Evolutionary conservation across 148 eudicot genomes (phyloP).

Genomic region (Rhododendron simsii): DNA sequence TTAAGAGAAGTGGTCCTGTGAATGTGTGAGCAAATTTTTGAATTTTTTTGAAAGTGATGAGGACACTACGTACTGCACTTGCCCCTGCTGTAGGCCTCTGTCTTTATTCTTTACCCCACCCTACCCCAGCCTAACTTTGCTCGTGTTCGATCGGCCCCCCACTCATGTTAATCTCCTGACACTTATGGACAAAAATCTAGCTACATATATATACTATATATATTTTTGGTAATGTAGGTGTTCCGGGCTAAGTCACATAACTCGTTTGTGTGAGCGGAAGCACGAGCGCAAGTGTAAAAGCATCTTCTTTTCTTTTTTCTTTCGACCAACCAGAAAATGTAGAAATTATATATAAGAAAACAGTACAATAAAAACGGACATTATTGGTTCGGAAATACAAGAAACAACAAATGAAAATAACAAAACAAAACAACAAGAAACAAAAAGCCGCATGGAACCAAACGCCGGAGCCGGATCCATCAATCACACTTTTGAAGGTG

Average conservation of each 20-base stretch:
- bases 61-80: not conserved
- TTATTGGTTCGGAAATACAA: no score
- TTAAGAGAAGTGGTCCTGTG: not conserved
- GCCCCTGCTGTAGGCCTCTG: not conserved
- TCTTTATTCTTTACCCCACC: not conserved
- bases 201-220: not conserved
- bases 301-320: no score
- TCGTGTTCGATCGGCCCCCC: slow-evolving; percentile 2
- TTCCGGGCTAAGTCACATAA: not conserved
- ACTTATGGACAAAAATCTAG: not conserved
- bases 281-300: no score
- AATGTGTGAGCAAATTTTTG: not conserved
- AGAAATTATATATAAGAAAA: no score
- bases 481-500: no score
- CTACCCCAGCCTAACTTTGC: not conserved
- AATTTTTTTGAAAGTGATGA: not conserved
- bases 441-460: no score
- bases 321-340: no score
- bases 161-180: not conserved
- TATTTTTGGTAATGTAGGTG: no score
- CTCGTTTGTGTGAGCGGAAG: not conserved
- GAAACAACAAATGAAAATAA: no score
- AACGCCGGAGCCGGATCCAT: no score
- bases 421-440: no score
- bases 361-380: no score